Base-by-base conservation (phyloP, 805 yeast species). In the Aciculoconidium aculeatum region DNA sequence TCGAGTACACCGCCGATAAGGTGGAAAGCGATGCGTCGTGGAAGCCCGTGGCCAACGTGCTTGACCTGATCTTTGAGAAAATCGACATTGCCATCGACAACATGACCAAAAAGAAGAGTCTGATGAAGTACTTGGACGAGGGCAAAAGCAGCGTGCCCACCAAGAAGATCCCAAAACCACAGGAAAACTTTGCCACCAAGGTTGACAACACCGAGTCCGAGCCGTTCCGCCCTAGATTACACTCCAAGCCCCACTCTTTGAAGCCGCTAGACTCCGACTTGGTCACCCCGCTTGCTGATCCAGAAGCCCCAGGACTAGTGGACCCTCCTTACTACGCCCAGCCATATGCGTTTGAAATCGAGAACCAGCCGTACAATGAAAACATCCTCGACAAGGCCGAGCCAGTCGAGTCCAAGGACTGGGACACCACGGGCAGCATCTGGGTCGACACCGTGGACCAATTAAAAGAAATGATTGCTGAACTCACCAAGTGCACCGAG, bases 261-360 rank as follows among this genome's bases (percentile, higher is more conserved):
- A 56, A 53, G 25, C 56, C 83, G 0, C 65, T 78, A 13, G 73
- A 73, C n/a, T 74, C 77, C 15, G 58, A 75, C 5, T 25, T 56
- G 21, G 33, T 41, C 37, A 32, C 45, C 70, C 45, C 60, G 57
- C 21, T 25, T 6, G 28, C 15, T 4, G 25, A 30, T 22, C 33
- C 28, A 2, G n/a, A 19, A 6, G 23, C 53, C 36, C 22, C 49
- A 23, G 17, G 23, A 2, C 11, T 15, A 4, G 23, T 35, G 1
- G 56, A 59, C 17, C 80, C 83, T 3, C 51, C 70, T 7, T 84
- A 77, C 52, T 81, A 77, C 47, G 68, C 67, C 7, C 92, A 92
- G 28, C 98, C 98, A 0, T 90, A 92, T 47, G 72, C 64, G 26
- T 53, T 57, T 21, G 97, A 90, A 54, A 90, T 90, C 25, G 67